Base-by-base conservation (phyloP, 1,284 basidiomycete species). In the Sphagnurus paluster region DNA sequence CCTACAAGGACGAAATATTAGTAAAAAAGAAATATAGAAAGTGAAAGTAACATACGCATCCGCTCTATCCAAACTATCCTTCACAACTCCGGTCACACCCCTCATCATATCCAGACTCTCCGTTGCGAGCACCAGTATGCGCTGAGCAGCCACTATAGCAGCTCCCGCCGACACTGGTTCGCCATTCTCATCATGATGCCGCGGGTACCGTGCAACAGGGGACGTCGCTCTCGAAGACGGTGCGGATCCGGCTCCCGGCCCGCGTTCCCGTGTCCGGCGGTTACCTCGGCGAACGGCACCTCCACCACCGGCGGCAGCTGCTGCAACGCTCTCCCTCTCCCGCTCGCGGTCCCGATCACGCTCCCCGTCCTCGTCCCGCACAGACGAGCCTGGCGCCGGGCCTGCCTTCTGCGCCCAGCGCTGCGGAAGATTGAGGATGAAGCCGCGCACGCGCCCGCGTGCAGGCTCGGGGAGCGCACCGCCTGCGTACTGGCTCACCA, bases 71-170 rank as follows among this genome's bases (percentile, higher is more conserved):
- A 96, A 72, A 52, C 85, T 90, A 53, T 95, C 93, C 58, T 84
- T 87, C 57, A 95, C 89, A 16, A 95, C 90, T 2, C 80, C 77
- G 7, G 90, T 92, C 17, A 95, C 90, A 28, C 88, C 84, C 29
- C 86, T 76, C 72, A 96, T 82, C 86, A 95, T 94, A 61, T 95
- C 92, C 63, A 96, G 65, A 60, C 89, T 91, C 70, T 96, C 93
- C 19, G 88, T 90, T 14, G 93, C 91, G 8, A 96, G 80, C 8
- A 85, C 84, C 56, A 96, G 62, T 28, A 96, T 84, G 39, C 87
- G 73, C 62, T 90, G 87, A 8, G 93, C 90, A 11, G 92, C 88
- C 20, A 82, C 74, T 1, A 78, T 76, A 7, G 86, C 84, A 1
- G 78, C 68, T 34, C 76, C 68, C 3, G 76, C 76, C 1, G 80